Percentiles rank a stretch among this genome's conserved stretches.
These are phyloP conservation scores for Platanus orientalis DNA, from an alignment of 164 flowering plant species.

Conservation along the genomic window DNA sequence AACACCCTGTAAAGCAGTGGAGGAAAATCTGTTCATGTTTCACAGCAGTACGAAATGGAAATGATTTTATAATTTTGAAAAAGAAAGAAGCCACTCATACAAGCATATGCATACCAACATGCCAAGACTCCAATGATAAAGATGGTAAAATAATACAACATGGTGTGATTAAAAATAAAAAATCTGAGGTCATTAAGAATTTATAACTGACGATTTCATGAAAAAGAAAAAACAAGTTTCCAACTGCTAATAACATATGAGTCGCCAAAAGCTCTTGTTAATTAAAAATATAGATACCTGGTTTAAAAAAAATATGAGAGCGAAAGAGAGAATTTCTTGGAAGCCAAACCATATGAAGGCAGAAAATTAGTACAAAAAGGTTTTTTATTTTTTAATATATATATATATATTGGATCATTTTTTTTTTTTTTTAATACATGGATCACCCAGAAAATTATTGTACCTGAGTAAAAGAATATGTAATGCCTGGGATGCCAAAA, in stretches of 20 bases:
- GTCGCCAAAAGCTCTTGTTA: too few relatives aligned
- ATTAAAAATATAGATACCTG: too few relatives aligned
- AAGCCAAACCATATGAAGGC: background rate
- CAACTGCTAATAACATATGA: background rate
- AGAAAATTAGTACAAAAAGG: background rate
- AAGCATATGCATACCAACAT: too few relatives aligned
- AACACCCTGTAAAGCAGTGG: slow-evolving; percentile 61
- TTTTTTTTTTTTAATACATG: background rate
- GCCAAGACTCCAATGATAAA: too few relatives aligned
- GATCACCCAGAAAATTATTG: background rate
- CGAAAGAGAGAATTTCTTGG: background rate
- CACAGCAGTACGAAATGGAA: background rate
- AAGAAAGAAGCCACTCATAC: too few relatives aligned
- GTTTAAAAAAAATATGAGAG: too few relatives aligned
- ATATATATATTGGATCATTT: too few relatives aligned
- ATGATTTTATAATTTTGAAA: background rate
- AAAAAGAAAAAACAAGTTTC: background rate
- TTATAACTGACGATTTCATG: background rate
- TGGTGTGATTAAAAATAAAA: too few relatives aligned
- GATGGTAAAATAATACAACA: too few relatives aligned
- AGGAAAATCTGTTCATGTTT: background rate
- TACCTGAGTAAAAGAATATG: slow-evolving; percentile 93
- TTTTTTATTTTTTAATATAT: too few relatives aligned
- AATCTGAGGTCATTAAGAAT: background rate
- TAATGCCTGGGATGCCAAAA: slow-evolving; percentile 93